Conservation (phyloP, 768 basidiomycete genomes). For the Rhodotorula paludigena region DNA sequence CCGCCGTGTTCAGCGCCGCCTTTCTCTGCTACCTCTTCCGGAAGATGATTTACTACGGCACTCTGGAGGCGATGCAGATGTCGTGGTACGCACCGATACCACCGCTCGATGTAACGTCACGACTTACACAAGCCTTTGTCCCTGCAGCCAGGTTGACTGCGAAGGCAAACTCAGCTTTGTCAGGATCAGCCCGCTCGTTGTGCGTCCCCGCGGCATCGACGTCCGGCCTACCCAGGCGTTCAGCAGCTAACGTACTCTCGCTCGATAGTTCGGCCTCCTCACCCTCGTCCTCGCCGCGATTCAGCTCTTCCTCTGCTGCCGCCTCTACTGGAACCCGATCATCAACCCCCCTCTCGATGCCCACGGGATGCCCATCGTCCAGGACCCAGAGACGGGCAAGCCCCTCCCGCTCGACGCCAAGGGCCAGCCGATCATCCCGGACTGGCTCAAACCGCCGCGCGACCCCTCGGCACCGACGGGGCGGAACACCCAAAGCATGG, state of each 20-base stretch:
- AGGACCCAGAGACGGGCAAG: slow-evolving; percentile 17
- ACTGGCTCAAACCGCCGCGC: slow-evolving; percentile 5
- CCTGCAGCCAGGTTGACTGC: slow-evolving; percentile 3
- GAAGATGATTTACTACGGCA: slow-evolving; percentile 16
- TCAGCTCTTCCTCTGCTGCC: slow-evolving; percentile 16
- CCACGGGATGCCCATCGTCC: slow-evolving; percentile 20
- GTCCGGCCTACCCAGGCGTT: too few species aligned
- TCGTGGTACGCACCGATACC: slow-evolving; percentile 1
- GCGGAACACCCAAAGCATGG: background rate
- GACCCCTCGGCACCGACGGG: too few species aligned
- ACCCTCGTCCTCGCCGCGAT: slow-evolving; percentile 4
- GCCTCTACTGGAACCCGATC: slow-evolving; percentile 22
- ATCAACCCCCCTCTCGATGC: slow-evolving; percentile 25
- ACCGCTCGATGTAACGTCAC: too few species aligned
- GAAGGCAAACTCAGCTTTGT: slow-evolving; percentile 7
- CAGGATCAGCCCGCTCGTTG: slow-evolving; percentile 15
- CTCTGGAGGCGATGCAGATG: background rate
- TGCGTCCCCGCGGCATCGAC: background rate
- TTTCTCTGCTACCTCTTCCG: slow-evolving; percentile 20
- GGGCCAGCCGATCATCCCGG: slow-evolving; percentile 19
- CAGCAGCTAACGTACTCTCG: too few species aligned
- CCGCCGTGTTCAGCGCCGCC: background rate
- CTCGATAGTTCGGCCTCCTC: slow-evolving; percentile 5
- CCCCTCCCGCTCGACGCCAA: slow-evolving; percentile 13
- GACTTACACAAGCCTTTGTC: too few species aligned